phyloP scores from a whole-genome alignment of 2,329 filamentous ascomycete genomes.

The Magnaporthiopsis incrustans region DNA sequence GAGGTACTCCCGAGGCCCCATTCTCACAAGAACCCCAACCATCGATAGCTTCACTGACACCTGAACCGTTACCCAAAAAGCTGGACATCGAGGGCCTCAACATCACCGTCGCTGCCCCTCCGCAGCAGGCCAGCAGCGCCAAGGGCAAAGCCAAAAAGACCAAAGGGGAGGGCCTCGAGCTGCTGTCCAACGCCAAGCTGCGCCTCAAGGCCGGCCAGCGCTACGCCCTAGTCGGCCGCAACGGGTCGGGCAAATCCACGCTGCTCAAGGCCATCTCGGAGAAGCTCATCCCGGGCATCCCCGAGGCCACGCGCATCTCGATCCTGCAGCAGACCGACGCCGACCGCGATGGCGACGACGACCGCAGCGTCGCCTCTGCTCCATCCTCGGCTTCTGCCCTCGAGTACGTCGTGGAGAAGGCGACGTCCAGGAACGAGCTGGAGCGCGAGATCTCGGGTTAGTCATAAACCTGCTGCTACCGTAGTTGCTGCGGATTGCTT shows the following conservation, averaged over 20 bases:
- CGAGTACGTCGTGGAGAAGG: constrained; percentile 59
- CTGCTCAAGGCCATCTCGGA: constrained; percentile 69
- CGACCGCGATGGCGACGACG: constrained; percentile 13
- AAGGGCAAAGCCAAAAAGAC: constrained; percentile 45
- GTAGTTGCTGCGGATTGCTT: neutral
- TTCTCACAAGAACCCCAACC: neutral
- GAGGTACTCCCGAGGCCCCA: constrained; percentile 35
- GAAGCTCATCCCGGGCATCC: constrained; percentile 67
- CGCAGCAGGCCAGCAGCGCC: constrained; percentile 10
- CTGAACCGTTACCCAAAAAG: constrained; percentile 24
- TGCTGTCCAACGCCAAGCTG: constrained; percentile 62
- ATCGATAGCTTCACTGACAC: neutral
- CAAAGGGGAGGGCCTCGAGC: constrained; percentile 47
- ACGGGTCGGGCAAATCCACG: constrained; percentile 79
- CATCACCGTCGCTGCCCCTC: constrained; percentile 46
- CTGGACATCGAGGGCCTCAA: constrained; percentile 66
- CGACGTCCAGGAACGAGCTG: constrained; percentile 46
- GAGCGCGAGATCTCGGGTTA: constrained; percentile 53
- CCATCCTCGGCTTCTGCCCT: constrained; percentile 39
- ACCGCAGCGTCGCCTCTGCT: too few relatives aligned
- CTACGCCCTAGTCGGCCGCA: constrained; percentile 73
- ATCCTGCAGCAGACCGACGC: constrained; percentile 59
- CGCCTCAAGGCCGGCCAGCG: constrained; percentile 63
- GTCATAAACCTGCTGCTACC: constrained; percentile 10
- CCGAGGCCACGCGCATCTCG: constrained; percentile 54